A percentile compares a stretch with the other conserved stretches of the same genome.
These are phyloP conservation scores for Thelephora aurantiotincta DNA, from an alignment of 768 basidiomycete genomes.

Conservation along the genomic window DNA sequence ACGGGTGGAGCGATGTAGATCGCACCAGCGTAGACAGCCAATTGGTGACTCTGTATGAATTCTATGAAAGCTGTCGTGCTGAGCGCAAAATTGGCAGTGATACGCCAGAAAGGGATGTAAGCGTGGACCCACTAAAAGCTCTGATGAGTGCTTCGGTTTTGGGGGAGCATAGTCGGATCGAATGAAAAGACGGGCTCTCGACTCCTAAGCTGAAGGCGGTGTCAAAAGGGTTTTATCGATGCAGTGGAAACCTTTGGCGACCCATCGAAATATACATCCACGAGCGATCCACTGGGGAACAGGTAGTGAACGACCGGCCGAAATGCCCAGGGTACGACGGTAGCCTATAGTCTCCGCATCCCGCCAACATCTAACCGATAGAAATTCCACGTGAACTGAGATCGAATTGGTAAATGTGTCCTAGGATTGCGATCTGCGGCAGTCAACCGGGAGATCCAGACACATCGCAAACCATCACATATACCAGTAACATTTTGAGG, in stretches of 20 bases:
- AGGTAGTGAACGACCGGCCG: background rate
- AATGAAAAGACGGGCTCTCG: conserved; percentile 4
- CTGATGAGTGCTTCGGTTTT: background rate
- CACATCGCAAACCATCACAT: too few relatives aligned
- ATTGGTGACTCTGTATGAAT: conserved; percentile 8
- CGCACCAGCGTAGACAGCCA: conserved; percentile 5
- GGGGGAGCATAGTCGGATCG: conserved; percentile 3
- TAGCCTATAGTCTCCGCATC: conserved; percentile 7
- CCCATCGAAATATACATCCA: conserved; percentile 11
- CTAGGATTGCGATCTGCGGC: conserved; percentile 8
- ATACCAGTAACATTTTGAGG: too few relatives aligned
- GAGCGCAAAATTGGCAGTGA: background rate
- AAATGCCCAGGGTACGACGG: background rate
- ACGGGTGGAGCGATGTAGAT: background rate
- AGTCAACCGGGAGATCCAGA: too few relatives aligned
- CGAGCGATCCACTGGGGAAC: conserved; percentile 5
- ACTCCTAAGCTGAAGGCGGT: background rate
- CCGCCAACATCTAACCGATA: conserved; percentile 10
- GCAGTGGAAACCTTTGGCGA: background rate
- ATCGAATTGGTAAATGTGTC: conserved; percentile 11
- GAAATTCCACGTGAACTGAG: conserved; percentile 5
- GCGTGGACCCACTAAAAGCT: background rate
- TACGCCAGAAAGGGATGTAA: conserved; percentile 1
- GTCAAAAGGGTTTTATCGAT: background rate
- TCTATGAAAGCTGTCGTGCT: conserved; percentile 8